Base-by-base conservation (phyloP, 2,329 filamentous ascomycete species). In the Calonectria honghensis region DNA sequence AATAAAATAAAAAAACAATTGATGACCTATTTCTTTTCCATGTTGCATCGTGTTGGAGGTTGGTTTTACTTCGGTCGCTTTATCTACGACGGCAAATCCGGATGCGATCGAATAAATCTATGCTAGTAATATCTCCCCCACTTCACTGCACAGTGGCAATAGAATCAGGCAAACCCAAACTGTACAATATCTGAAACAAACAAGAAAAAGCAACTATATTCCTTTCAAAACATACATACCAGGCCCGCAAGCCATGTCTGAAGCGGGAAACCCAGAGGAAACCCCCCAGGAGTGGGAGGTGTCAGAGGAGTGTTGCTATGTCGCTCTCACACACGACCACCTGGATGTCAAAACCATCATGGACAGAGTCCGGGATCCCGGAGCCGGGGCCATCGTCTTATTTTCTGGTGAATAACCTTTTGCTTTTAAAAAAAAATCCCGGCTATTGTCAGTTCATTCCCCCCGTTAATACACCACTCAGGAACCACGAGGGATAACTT, bases 401-500 rank as follows among this genome's bases (percentile, higher is more conserved):
- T 96, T 96, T 83, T 92, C 93, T 73, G 94, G 94, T 73, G 24
- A 82, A 77, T 48, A 77, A 31, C 24, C 24, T 24, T 24, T 24
- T 24, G 24, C 24, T 24, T 24, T 24, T 24, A 24, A 24, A 24
- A 24, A 24, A 24, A 24, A 24, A 9, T 57, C 24, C 41, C 29
- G 1, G 3, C 70, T 72, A 24, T 82, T 76, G 45, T 13, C 35
- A 20, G n/a, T 39, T 14, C 37, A 9, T 18, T 29, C 16, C 41
- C 52, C 37, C 31, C 50, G 51, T 45, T 70, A n/a, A 76, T 50
- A n/a, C 18, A 54, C 57, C 13, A 4, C 14, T 39, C 76, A 94
- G 94, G 94, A 69, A 96, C 94, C 1, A 97, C 95, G 3, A 89
- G 95, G 72, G 93, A 96, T 85, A 93, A 89, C 80, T 97, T 97